Evolutionary conservation across 176 grass and related monocot genomes (phyloP).

Genomic region (Ananas comosus): DNA sequence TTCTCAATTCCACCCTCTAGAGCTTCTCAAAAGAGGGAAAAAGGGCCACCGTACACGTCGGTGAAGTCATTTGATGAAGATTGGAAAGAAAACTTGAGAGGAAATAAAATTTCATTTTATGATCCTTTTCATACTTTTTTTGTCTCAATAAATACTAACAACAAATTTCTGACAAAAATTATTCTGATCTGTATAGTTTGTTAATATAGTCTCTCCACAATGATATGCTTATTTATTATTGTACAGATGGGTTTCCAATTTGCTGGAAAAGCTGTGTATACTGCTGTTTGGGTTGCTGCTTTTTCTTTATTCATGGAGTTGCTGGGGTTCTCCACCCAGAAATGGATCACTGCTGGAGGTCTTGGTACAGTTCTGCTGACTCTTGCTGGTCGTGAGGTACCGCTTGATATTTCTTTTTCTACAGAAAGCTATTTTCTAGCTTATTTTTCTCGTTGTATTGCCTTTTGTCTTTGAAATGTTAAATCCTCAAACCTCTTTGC

Average conservation of each 20-base stretch:
- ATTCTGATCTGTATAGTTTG: not conserved
- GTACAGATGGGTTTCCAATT: slow-evolving; percentile 93
- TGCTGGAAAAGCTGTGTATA: slow-evolving; percentile 74
- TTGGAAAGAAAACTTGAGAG: no score
- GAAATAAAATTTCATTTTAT: no score
- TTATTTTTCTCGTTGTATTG: not conserved
- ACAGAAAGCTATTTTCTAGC: not conserved
- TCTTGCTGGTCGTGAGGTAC: slow-evolving; percentile 97
- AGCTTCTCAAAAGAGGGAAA: no score
- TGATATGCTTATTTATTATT: slow-evolving; percentile 26
- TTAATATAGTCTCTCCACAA: not conserved
- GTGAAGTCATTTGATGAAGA: no score
- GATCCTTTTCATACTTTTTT: no score
- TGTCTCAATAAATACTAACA: no score
- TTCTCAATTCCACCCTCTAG: no score
- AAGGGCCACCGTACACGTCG: no score
- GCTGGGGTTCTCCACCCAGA: slow-evolving; percentile 95
- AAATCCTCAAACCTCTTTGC: not conserved
- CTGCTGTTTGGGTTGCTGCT: slow-evolving; percentile 85
- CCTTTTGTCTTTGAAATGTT: not conserved
- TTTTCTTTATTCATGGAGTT: slow-evolving; percentile 92
- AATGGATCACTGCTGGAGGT: slow-evolving; percentile 92
- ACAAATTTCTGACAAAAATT: not conserved
- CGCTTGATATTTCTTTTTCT: slow-evolving; percentile 13
- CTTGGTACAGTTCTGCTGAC: slow-evolving; percentile 95